Evolutionary conservation across 805 yeast genomes (phyloP).

Genomic region (Candida sakaeoensis): DNA sequence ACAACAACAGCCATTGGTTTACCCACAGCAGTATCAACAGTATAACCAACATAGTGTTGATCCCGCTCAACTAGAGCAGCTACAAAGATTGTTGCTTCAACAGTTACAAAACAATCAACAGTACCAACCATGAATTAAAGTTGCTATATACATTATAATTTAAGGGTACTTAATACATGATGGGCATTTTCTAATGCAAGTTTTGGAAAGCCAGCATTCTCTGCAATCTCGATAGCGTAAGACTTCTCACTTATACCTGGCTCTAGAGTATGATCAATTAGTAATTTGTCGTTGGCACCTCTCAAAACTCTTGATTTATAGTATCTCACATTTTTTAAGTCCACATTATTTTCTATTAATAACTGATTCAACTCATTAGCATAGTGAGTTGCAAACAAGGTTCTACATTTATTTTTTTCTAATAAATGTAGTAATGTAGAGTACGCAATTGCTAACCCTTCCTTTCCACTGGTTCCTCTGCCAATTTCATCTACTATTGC

Average conservation of each 20-base stretch:
- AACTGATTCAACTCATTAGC: slow-evolving; percentile 40
- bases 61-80: slow-evolving; percentile 10
- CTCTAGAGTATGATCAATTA: slow-evolving; percentile 54
- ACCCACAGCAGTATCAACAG: slow-evolving; percentile 6
- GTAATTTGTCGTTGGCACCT: slow-evolving; percentile 17
- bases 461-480: slow-evolving; percentile 80
- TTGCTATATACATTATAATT: slow-evolving; percentile 6
- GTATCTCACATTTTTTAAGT: slow-evolving; percentile 24
- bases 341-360: slow-evolving; percentile 25
- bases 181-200: slow-evolving; percentile 54
- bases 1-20: slow-evolving; percentile 4
- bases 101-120: slow-evolving; percentile 19
- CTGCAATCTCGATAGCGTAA: slow-evolving; percentile 74
- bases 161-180: slow-evolving; percentile 15
- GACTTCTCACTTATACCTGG: slow-evolving; percentile 73
- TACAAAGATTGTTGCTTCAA: slow-evolving; percentile 9
- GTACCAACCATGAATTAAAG: slow-evolving; percentile 3
- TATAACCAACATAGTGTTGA: slow-evolving; percentile 11
- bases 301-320: slow-evolving; percentile 29
- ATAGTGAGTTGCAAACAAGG: slow-evolving; percentile 90
- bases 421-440: slow-evolving; percentile 62
- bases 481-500: slow-evolving; percentile 77
- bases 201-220: slow-evolving; percentile 73
- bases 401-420: slow-evolving; percentile 55
- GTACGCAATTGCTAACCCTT: slow-evolving; percentile 82